phyloP scores from a whole-genome alignment of 2,329 filamentous ascomycete species.

The Aspergillus sp. region DNA sequence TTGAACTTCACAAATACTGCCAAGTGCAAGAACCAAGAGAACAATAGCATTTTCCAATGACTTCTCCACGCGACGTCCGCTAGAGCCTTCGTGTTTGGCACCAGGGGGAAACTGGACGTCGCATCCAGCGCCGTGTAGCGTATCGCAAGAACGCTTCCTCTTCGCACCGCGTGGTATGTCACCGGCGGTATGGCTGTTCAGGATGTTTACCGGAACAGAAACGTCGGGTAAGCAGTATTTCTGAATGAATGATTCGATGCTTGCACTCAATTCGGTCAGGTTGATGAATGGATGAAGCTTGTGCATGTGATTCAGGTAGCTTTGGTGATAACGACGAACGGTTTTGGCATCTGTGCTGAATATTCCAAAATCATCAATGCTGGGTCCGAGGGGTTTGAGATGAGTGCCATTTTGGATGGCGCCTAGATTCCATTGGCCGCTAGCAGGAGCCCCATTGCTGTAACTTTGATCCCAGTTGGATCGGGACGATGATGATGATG shows the following conservation, averaged over 20 bases:
- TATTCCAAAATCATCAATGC: slow-evolving; percentile 53
- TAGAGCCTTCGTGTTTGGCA: slow-evolving; percentile 13
- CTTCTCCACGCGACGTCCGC: slow-evolving; percentile 44
- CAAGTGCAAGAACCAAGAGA: slow-evolving; percentile 79
- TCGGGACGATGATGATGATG: slow-evolving; percentile 17
- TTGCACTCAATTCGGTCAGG: slow-evolving; percentile 52
- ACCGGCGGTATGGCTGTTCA: slow-evolving; percentile 20
- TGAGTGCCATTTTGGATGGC: slow-evolving; percentile 28
- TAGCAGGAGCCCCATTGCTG: slow-evolving; percentile 46
- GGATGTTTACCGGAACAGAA: slow-evolving; percentile 7
- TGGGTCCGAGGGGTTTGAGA: slow-evolving; percentile 44
- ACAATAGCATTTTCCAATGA: slow-evolving; percentile 81
- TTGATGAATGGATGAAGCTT: slow-evolving; percentile 67
- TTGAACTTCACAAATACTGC: slow-evolving; percentile 70
- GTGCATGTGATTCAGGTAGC: slow-evolving; percentile 63
- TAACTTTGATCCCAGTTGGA: slow-evolving; percentile 31
- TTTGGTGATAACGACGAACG: slow-evolving; percentile 53
- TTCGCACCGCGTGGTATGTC: slow-evolving; percentile 36
- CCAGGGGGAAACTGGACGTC: slow-evolving; percentile 26
- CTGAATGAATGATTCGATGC: slow-evolving; percentile 55
- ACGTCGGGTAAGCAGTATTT: slow-evolving; percentile 45
- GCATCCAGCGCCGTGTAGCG: slow-evolving; percentile 27
- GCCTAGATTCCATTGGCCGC: slow-evolving; percentile 55
- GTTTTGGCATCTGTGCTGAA: slow-evolving; percentile 57
- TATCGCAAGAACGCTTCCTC: slow-evolving; percentile 42